phyloP scores from a whole-genome alignment of 129 eudicot species.

The Glebionis coronaria region DNA sequence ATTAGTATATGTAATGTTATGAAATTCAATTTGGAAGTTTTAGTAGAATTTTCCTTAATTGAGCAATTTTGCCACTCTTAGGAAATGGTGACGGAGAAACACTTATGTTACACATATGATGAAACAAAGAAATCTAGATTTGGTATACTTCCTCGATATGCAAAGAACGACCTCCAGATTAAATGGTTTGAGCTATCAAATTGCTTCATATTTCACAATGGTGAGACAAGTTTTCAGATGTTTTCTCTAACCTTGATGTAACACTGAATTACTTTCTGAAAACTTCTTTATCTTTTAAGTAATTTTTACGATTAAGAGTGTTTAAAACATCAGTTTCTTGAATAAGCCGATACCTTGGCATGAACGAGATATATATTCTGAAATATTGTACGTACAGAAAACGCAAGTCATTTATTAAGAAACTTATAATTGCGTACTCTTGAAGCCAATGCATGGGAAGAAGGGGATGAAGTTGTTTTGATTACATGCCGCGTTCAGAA shows the following conservation, averaged over 20 bases:
- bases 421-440: slow-evolving; percentile 2
- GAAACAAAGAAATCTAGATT: slow-evolving; percentile 86
- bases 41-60: too few species aligned
- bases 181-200: slow-evolving; percentile 99
- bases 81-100: slow-evolving; percentile 93
- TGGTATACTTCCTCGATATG: slow-evolving; percentile 94
- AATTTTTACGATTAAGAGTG: neutral
- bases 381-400: too few species aligned
- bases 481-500: slow-evolving; percentile 76
- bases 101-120: slow-evolving; percentile 56
- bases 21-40: too few species aligned
- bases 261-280: too few species aligned
- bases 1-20: too few species aligned
- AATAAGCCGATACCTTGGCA: too few species aligned
- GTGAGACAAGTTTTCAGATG: slow-evolving; percentile 38
- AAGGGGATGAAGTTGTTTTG: slow-evolving; percentile 94
- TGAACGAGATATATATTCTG: too few species aligned
- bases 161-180: slow-evolving; percentile 69
- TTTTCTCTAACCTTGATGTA: slow-evolving; percentile 9
- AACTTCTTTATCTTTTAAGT: too few species aligned
- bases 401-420: too few species aligned
- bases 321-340: neutral
- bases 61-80: too few species aligned
- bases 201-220: slow-evolving; percentile 93
- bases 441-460: slow-evolving; percentile 98